A percentile compares a stretch with the other conserved stretches of the same genome.
Evolutionary conservation across 2,329 filamentous ascomycete species (phyloP).

Genomic region (Sporothrix brasiliensis): DNA sequence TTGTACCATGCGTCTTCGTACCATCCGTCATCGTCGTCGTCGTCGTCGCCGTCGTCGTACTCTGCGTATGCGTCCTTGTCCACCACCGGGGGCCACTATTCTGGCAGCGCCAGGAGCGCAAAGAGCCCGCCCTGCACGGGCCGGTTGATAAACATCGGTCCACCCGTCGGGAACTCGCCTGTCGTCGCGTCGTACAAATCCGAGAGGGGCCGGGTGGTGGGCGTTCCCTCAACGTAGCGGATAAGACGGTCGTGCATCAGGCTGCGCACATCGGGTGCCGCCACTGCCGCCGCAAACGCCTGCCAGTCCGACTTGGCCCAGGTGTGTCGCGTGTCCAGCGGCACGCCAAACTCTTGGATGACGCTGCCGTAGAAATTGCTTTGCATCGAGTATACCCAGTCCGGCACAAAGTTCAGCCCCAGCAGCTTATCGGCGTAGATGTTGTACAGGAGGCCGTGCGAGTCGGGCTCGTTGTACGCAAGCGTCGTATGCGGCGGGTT

Average conservation of each 20-base stretch:
- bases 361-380: slow-evolving; percentile 74
- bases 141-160: slow-evolving; percentile 67
- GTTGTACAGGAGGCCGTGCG: slow-evolving; percentile 71
- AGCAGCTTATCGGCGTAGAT: slow-evolving; percentile 79
- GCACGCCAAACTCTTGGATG: slow-evolving; percentile 75
- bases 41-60: background rate
- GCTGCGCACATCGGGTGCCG: slow-evolving; percentile 60
- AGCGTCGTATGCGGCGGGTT: slow-evolving; percentile 70
- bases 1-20: background rate
- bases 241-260: slow-evolving; percentile 71
- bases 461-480: slow-evolving; percentile 67
- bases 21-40: background rate
- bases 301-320: slow-evolving; percentile 91
- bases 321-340: slow-evolving; percentile 77
- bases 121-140: slow-evolving; percentile 83
- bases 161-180: slow-evolving; percentile 65
- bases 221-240: slow-evolving; percentile 74
- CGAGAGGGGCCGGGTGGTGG: slow-evolving; percentile 70
- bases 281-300: slow-evolving; percentile 78
- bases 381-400: slow-evolving; percentile 75
- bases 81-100: slow-evolving; percentile 24
- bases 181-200: slow-evolving; percentile 75
- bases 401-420: slow-evolving; percentile 74
- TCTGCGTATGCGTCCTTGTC: background rate
- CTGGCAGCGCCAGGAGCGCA: slow-evolving; percentile 68